phyloP scores from a whole-genome alignment of 495 filamentous ascomycete species.

The Penicillium paradoxum region DNA sequence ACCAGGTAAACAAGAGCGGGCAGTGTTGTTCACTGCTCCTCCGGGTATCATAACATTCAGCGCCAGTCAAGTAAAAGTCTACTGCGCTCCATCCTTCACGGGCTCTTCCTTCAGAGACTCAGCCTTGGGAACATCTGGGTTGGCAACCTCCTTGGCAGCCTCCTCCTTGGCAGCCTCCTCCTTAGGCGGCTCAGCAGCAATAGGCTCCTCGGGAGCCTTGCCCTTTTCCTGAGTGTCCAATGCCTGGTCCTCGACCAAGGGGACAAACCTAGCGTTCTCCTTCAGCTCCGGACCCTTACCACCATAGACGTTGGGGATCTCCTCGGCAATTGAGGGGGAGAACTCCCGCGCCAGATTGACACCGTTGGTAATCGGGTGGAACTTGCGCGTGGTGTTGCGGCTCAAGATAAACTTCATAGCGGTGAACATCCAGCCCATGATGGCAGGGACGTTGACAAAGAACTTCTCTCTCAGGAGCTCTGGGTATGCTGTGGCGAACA shows the following conservation, averaged over 20 bases:
- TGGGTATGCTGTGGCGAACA: constrained; percentile 75
- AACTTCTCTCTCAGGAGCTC: constrained; percentile 85
- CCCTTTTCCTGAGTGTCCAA: constrained; percentile 19
- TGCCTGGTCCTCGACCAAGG: constrained; percentile 19
- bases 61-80: constrained; percentile 9
- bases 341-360: constrained; percentile 62
- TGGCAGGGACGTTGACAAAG: constrained; percentile 82
- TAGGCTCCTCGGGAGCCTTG: constrained; percentile 14
- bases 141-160: constrained; percentile 10
- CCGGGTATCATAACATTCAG: constrained; percentile 26
- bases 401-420: constrained; percentile 76
- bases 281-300: constrained; percentile 52
- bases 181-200: constrained; percentile 9
- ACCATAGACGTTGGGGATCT: constrained; percentile 64
- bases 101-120: constrained; percentile 13
- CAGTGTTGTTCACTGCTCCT: constrained; percentile 19
- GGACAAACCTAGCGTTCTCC: constrained; percentile 26
- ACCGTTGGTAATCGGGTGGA: constrained; percentile 75
- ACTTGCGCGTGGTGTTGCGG: constrained; percentile 77
- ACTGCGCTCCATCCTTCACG: constrained; percentile 24
- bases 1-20: constrained; percentile 14
- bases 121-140: constrained; percentile 13
- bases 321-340: constrained; percentile 48
- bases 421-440: constrained; percentile 84
- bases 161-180: constrained; percentile 14